Conservation (phyloP, 805 yeast species). For the Wickerhamomyces strasburgensis region DNA sequence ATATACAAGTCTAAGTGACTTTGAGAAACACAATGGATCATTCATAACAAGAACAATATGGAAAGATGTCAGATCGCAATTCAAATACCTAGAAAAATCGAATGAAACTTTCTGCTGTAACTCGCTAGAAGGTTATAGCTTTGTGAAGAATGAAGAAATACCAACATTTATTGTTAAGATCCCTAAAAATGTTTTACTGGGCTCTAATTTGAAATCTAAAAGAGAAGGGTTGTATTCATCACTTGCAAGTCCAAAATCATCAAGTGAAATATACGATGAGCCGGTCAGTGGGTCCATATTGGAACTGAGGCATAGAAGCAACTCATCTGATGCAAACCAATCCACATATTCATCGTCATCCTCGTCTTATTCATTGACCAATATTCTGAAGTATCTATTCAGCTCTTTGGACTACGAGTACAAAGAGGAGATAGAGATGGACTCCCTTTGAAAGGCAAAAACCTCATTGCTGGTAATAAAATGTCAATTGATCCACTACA, state of each 20-base stretch:
- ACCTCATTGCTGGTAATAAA: no score
- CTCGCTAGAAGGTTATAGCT: neutral
- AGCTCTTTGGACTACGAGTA: neutral
- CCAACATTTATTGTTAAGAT: neutral
- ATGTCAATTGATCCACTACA: no score
- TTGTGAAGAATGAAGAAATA: neutral
- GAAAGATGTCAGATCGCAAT: neutral
- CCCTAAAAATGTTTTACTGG: neutral
- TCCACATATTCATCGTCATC: no score
- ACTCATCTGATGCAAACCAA: no score
- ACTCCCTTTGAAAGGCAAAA: no score
- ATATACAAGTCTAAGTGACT: neutral
- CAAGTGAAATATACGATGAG: neutral
- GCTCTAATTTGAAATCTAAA: no score
- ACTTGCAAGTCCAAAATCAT: neutral
- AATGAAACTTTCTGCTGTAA: neutral
- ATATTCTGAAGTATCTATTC: neutral
- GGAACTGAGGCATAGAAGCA: no score
- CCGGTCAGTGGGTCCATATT: no score
- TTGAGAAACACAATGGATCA: neutral
- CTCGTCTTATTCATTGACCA: neutral
- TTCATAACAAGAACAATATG: neutral
- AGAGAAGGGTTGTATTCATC: neutral
- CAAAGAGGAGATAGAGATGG: neutral
- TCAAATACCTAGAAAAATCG: neutral